These are phyloP conservation scores for Chlorella variabilis DNA, from an alignment of 163 green algal species.

Conservation along the genomic window DNA sequence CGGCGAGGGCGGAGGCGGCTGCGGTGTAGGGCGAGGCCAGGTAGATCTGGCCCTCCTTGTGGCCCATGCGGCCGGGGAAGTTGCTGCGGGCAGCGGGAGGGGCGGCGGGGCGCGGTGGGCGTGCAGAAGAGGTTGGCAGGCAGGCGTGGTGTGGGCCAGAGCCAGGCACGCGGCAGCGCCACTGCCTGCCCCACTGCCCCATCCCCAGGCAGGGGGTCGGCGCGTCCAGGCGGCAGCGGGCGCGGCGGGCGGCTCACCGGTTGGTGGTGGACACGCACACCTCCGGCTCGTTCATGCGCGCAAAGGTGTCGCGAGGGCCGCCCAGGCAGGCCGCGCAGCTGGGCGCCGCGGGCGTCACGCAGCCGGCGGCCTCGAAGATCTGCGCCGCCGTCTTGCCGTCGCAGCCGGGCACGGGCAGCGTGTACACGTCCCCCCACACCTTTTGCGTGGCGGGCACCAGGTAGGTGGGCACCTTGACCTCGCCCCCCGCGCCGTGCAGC, in stretches of 20 bases:
- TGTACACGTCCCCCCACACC: constrained; percentile 97
- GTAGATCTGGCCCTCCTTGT: constrained; percentile 98
- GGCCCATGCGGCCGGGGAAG: constrained; percentile 96
- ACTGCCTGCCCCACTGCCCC: background rate
- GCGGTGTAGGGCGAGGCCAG: constrained; percentile 94
- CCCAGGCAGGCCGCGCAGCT: constrained; percentile 95
- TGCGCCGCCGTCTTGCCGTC: constrained; percentile 94
- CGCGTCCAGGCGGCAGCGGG: too few relatives aligned
- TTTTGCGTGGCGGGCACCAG: constrained; percentile 97
- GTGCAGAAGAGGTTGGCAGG: background rate
- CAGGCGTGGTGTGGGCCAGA: background rate
- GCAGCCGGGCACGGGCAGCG: constrained; percentile 87
- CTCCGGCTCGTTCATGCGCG: constrained; percentile 95
- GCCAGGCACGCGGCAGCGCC: background rate
- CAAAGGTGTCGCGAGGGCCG: constrained; percentile 94
- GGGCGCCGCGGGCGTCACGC: constrained; percentile 86
- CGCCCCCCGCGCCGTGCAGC: constrained; percentile 79
- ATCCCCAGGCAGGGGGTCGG: too few relatives aligned
- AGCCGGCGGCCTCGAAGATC: constrained; percentile 95
- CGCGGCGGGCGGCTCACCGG: constrained; percentile 58
- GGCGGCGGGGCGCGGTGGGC: background rate
- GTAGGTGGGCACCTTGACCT: constrained; percentile 97
- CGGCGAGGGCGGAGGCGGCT: constrained; percentile 84
- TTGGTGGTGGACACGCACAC: constrained; percentile 98
- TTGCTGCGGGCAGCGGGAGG: constrained; percentile 64